Evolutionary conservation across 2,329 filamentous ascomycete genomes (phyloP).

Genomic region (Aspergillus japonicus): DNA sequence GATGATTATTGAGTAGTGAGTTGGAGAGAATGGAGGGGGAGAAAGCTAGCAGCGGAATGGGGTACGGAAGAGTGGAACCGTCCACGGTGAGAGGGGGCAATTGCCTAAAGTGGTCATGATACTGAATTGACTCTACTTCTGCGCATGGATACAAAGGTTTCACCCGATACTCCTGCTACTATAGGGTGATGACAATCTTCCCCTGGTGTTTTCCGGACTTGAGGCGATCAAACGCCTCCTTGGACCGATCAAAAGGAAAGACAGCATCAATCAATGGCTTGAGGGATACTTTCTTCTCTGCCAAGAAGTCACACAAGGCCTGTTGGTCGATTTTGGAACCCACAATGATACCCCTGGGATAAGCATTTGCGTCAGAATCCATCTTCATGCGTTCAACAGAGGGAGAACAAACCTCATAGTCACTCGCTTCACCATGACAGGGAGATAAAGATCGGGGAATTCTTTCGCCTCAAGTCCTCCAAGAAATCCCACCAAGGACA

Average conservation of each 20-base stretch:
- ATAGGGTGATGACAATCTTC: constrained; percentile 13
- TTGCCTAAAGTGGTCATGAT: no score
- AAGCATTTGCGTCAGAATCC: background rate
- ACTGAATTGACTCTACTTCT: no score
- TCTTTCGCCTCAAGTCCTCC: background rate
- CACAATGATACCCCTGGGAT: background rate
- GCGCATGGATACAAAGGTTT: no score
- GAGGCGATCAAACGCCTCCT: constrained; percentile 11
- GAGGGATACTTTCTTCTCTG: constrained; percentile 2
- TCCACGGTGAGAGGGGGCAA: no score
- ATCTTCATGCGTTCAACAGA: background rate
- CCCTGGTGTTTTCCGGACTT: constrained; percentile 15
- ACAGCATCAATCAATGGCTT: background rate
- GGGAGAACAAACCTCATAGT: background rate
- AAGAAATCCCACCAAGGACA: constrained; percentile 5
- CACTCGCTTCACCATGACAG: background rate
- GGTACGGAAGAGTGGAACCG: no score
- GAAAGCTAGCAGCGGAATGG: no score
- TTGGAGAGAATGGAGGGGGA: no score
- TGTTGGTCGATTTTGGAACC: constrained; percentile 2
- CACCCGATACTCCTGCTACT: no score
- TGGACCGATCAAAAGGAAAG: constrained; percentile 10
- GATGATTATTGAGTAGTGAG: no score
- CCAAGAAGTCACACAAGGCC: background rate
- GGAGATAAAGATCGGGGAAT: constrained; percentile 1